Evolutionary conservation across 257 asterid species (phyloP).

Genomic region (Lavandula angustifolia): DNA sequence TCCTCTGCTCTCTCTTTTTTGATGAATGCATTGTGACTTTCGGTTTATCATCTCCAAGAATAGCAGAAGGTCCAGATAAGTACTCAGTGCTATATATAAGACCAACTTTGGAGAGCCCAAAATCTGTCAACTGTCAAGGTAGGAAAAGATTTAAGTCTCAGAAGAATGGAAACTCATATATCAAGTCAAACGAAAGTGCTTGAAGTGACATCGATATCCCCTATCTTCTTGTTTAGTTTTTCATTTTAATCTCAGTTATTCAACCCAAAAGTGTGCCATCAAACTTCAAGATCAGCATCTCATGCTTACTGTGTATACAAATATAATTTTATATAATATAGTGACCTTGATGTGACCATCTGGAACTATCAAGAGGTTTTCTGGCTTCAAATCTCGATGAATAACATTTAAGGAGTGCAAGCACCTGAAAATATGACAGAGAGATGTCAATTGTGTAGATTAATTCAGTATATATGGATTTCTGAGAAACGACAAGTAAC

Average conservation of each 20-base stretch:
- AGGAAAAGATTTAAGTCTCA: constrained; percentile 41
- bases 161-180: not conserved
- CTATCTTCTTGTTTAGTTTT: constrained; percentile 9
- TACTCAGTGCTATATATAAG: constrained; percentile 96
- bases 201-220: constrained; percentile 16
- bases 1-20: constrained; percentile 67
- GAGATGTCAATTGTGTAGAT: constrained; percentile 29
- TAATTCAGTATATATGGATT: constrained; percentile 33
- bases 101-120: constrained; percentile 97
- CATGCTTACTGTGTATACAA: not conserved
- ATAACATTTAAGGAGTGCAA: constrained; percentile 92
- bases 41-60: constrained; percentile 69
- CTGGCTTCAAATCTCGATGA: constrained; percentile 98
- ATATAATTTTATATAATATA: constrained; percentile 36
- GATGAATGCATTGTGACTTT: constrained; percentile 50
- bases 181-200: constrained; percentile 22
- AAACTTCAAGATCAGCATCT: too few relatives aligned
- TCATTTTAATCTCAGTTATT: constrained; percentile 14
- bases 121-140: constrained; percentile 91
- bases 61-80: constrained; percentile 83
- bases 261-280: constrained; percentile 26
- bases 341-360: constrained; percentile 99
- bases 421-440: constrained; percentile 65
- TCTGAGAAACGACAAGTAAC: constrained; percentile 14
- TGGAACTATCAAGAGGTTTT: constrained; percentile 90